Evolutionary conservation across 495 filamentous ascomycete species (phyloP).

Genomic region (Trichocladium uniseriatum): DNA sequence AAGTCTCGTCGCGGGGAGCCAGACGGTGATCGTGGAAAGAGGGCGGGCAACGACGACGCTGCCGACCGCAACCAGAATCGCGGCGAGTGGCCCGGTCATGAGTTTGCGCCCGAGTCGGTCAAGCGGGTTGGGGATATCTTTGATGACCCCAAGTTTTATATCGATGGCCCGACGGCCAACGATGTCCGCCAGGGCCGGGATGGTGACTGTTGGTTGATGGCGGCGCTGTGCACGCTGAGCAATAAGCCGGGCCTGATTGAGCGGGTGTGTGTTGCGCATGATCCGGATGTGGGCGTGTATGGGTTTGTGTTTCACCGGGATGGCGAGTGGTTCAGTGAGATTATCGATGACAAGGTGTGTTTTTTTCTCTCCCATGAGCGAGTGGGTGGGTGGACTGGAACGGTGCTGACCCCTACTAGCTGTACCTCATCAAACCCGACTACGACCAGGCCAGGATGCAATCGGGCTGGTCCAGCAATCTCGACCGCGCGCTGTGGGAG

Average conservation of each 20-base stretch:
- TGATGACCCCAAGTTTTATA: slow-evolving; percentile 73
- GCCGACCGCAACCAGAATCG: slow-evolving; percentile 1
- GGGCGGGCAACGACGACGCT: too few relatives aligned
- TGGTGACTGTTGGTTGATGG: slow-evolving; percentile 90
- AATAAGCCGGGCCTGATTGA: slow-evolving; percentile 74
- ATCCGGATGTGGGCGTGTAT: slow-evolving; percentile 80
- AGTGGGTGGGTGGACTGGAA: too few relatives aligned
- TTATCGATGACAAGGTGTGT: slow-evolving; percentile 59
- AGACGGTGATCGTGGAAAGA: too few relatives aligned
- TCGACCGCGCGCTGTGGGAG: slow-evolving; percentile 61
- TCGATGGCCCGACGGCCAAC: slow-evolving; percentile 73
- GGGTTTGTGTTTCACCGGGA: slow-evolving; percentile 93
- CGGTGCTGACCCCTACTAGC: slow-evolving; percentile 13
- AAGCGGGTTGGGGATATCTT: slow-evolving; percentile 76
- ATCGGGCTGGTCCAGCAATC: slow-evolving; percentile 30
- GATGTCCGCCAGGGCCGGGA: slow-evolving; percentile 71
- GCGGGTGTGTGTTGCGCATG: slow-evolving; percentile 68
- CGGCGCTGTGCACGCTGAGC: slow-evolving; percentile 72
- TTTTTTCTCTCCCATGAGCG: background rate
- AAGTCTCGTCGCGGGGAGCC: too few relatives aligned
- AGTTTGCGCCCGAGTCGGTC: slow-evolving; percentile 49
- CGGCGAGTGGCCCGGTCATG: slow-evolving; percentile 13
- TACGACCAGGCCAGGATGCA: slow-evolving; percentile 57
- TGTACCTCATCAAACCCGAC: slow-evolving; percentile 74
- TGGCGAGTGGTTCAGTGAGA: slow-evolving; percentile 83